These are phyloP conservation scores for Phytophthora sojae DNA, from an alignment of 352 stramenopile genomes.

Conservation along the genomic window DNA sequence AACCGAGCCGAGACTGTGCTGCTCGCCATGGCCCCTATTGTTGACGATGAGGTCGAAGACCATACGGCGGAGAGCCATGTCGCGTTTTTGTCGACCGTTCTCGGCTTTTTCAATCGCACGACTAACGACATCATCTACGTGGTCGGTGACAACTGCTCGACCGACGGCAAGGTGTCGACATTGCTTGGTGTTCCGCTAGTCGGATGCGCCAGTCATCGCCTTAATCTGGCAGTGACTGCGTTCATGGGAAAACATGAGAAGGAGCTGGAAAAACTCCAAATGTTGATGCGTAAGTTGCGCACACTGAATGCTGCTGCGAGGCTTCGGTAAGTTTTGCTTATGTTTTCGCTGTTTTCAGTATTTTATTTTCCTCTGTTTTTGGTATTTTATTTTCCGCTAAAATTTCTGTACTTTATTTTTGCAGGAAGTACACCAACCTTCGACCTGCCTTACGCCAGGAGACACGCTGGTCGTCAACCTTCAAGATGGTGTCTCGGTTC, in stretches of 20 bases:
- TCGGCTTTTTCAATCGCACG: background rate
- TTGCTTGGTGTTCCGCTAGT: background rate
- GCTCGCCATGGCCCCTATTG: background rate
- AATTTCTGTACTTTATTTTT: background rate
- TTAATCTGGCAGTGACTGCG: background rate
- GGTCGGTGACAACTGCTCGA: conserved; percentile 3
- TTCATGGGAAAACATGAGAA: background rate
- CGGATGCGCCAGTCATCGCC: background rate
- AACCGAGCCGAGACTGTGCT: conserved; percentile 2
- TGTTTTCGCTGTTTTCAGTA: background rate
- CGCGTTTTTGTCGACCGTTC: conserved; percentile 1
- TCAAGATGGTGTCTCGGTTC: conserved; percentile 3
- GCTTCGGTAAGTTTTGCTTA: background rate
- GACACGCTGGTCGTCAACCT: conserved; percentile 3
- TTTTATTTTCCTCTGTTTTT: background rate
- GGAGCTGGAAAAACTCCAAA: background rate
- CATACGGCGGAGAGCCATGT: conserved; percentile 1
- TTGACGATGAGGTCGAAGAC: conserved; percentile 1
- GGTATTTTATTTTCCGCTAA: background rate
- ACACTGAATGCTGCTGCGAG: conserved; percentile 1
- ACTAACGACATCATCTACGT: no score
- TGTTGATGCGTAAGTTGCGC: conserved; percentile 9
- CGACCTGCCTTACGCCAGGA: background rate
- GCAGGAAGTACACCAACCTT: background rate
- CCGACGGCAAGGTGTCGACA: background rate